phyloP scores from a whole-genome alignment of 441 rosid genomes.

The Erodium moschatum region DNA sequence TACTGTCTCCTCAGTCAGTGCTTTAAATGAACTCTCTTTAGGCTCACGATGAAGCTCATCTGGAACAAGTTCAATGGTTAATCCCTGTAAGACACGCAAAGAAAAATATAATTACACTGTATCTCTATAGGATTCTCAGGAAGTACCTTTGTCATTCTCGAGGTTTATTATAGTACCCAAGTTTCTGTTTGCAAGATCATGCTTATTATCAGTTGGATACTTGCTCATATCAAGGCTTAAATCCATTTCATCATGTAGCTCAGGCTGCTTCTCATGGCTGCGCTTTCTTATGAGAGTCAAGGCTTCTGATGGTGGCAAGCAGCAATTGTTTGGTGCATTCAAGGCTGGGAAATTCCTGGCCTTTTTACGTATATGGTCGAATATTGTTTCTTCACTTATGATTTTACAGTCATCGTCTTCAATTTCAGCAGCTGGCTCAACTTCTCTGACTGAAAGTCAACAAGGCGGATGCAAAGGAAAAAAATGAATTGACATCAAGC shows the following conservation, averaged over 20 bases:
- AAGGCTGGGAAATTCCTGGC: slow-evolving; percentile 59
- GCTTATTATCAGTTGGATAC: slow-evolving; percentile 17
- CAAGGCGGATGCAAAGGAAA: slow-evolving; percentile 15
- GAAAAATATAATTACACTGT: slow-evolving; percentile 12
- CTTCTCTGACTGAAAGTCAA: slow-evolving; percentile 27
- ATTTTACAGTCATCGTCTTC: slow-evolving; percentile 42
- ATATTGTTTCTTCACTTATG: slow-evolving; percentile 50
- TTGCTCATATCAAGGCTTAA: slow-evolving; percentile 7
- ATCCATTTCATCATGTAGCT: slow-evolving; percentile 23
- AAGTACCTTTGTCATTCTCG: slow-evolving; percentile 32
- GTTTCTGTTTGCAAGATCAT: slow-evolving; percentile 18
- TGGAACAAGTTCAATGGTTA: slow-evolving; percentile 14
- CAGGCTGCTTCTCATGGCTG: slow-evolving; percentile 29
- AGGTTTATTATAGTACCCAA: slow-evolving; percentile 20
- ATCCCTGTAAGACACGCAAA: background rate
- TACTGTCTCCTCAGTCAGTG: slow-evolving; percentile 42
- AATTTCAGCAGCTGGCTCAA: slow-evolving; percentile 28
- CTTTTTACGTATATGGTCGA: slow-evolving; percentile 76
- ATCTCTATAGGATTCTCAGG: slow-evolving; percentile 1
- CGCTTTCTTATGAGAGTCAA: slow-evolving; percentile 42
- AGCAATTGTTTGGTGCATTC: slow-evolving; percentile 30
- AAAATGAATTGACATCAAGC: background rate
- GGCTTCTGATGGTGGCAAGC: slow-evolving; percentile 31
- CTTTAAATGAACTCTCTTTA: slow-evolving; percentile 20
- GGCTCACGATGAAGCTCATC: too few species aligned